Evolutionary conservation across 2,329 filamentous ascomycete genomes (phyloP), one percentile per base, ranked within the genome.

Genomic region (Colletotrichum destructivum): DNA sequence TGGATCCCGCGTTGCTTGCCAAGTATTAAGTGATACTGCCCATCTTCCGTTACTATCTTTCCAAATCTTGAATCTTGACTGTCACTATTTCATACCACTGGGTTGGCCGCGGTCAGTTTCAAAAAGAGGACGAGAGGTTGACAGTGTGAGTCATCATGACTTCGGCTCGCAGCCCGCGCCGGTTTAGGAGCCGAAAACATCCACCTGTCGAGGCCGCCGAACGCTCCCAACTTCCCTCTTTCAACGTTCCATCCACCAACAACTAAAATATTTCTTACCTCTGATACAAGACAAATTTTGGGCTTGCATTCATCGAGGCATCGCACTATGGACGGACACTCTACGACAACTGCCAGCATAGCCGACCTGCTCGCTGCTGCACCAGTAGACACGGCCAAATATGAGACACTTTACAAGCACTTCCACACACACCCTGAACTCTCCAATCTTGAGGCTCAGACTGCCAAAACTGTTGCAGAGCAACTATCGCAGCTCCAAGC

Each of bases 341-440:
- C 54, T 21, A 15, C 13, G 15, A 8, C 12, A 23, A 5, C 35
- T 13, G 35, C 13, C n/a, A 23, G n/a, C 47, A 21, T 62, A 15
- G 31, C 23, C 16, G 59, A 49, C 42, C 42, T 62, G 3, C 59
- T 62, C 6, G 23, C 31, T 38, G 42, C 59, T 23, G 23, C 59
- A 4, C 40, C 40, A 31, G 9, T 49, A 31, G 11, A 49, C 21
- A 47, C 47, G 42, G 59, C 9, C 11, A 62, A 62, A 49, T 62
- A 62, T 16, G 85, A 91, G 79, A 78, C 79, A 2, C 79, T 88
- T 4, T 92, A 91, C 83, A 89, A 87, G 74, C 78, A 89, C 75
- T 85, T 91, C 65, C 90, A 92, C 76, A 78, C 82, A 15, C 80
- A 90, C 74, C 89, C 90, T 0, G 90, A 90, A 63, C 85, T 92